Percentiles rank a stretch among this genome's conserved stretches.
These are phyloP conservation scores for Lentinus brumalis DNA, from an alignment of 768 basidiomycete species.

Conservation along the genomic window DNA sequence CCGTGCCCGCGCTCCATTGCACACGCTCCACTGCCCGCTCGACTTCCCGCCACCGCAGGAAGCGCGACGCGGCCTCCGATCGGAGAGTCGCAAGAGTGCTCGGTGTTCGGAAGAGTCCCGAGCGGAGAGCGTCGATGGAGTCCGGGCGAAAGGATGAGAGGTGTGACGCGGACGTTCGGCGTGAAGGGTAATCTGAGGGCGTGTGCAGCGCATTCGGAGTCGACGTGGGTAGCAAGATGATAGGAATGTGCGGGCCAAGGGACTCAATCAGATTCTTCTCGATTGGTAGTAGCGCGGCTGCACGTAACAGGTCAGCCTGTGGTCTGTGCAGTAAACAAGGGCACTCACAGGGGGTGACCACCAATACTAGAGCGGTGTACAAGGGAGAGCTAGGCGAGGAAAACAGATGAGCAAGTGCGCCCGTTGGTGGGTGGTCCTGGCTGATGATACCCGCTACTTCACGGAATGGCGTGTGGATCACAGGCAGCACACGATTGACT, in stretches of 20 bases:
- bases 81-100: constrained; percentile 60
- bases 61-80: constrained; percentile 67
- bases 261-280: constrained; percentile 52
- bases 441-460: constrained; percentile 55
- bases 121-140: constrained; percentile 52
- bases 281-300: constrained; percentile 29
- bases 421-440: constrained; percentile 53
- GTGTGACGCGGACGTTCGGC: constrained; percentile 11
- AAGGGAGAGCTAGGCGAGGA: constrained; percentile 60
- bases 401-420: constrained; percentile 51
- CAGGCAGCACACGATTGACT: constrained; percentile 36
- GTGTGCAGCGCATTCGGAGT: neutral
- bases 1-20: constrained; percentile 25
- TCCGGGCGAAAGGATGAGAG: constrained; percentile 57
- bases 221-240: constrained; percentile 49
- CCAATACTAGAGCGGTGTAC: constrained; percentile 60
- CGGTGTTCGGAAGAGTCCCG: constrained; percentile 64
- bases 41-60: constrained; percentile 72
- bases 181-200: constrained; percentile 4
- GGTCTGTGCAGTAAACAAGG: neutral
- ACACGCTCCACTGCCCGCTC: constrained; percentile 55
- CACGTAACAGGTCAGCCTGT: neutral
- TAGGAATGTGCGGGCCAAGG: constrained; percentile 56
- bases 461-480: constrained; percentile 60
- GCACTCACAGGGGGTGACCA: constrained; percentile 50